Evolutionary conservation across 2,329 filamentous ascomycete genomes (phyloP), one percentile per base, ranked within the genome.

Genomic region (Penicillium sp.): DNA sequence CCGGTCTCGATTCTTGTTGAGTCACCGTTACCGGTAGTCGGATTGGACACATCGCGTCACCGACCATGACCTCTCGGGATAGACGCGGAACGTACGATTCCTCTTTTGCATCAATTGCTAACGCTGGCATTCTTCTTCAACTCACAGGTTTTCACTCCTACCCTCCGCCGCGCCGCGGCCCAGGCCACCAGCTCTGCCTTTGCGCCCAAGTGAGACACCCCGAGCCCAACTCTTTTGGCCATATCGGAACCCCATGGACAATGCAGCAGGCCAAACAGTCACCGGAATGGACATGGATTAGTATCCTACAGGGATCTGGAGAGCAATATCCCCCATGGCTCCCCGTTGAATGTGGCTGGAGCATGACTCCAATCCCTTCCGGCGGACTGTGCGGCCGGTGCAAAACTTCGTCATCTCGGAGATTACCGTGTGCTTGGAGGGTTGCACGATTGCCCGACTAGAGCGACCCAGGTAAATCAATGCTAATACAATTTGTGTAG

Each of bases 171-270:
- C 51, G 70, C 71, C 57, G 71, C 70, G 64, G 68, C 67, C 73
- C 73, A 79, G 69, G 77, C 80, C 59, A 85, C 80, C 74, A 74
- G 78, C 73, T 84, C 82, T 71, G 81, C 80, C 55, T 85, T 82
- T 69, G 84, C 81, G 54, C 84, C 84, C 59, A 79, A 83, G 84
- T 87, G 79, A 73, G 74, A 68, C 48, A 33, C 27, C 60, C 64
- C 29, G 11, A 43, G 5, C 55, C 50, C 37, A 46, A 54, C 26
- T 56, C 49, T n/a, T 22, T 11, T 42, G 19, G 22, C 10, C 26
- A 33, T 22, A 16, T 9, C 44, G 29, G 19, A 39, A 19, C 19
- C 29, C 43, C 21, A 24, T 54, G 19, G 19, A 39, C 22, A 26
- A 37, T 37, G 21, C 22, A 29, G 24, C 19, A 29, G 33, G 14